Conservation (phyloP, 257 asterid species). For the Solanum sparsipilum region DNA sequence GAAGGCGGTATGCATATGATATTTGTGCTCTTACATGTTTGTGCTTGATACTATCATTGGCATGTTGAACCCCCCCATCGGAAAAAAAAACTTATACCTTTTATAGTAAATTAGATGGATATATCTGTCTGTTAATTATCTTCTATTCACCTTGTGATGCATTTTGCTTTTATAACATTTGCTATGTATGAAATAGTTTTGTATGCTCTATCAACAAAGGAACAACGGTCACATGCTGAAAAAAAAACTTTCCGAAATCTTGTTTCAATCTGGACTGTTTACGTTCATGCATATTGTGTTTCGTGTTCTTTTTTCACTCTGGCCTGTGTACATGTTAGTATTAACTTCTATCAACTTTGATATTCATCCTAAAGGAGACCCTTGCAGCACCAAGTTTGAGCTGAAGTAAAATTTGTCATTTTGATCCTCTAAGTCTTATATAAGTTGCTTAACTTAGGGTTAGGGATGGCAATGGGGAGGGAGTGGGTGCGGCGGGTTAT, state of each 20-base stretch:
- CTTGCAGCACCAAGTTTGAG: background rate
- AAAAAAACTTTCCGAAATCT: background rate
- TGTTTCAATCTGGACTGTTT: too few relatives aligned
- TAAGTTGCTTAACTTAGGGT: background rate
- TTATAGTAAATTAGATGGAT: background rate
- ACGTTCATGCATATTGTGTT: background rate
- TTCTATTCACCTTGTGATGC: background rate
- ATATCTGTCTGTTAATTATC: background rate
- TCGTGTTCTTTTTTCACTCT: background rate
- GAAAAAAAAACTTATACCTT: background rate
- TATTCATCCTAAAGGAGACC: background rate
- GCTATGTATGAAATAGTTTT: background rate
- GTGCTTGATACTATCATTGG: background rate
- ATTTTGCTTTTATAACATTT: background rate
- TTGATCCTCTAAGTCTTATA: background rate
- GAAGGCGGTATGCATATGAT: conserved; percentile 44
- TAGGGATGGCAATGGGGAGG: too few relatives aligned
- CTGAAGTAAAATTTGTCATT: background rate
- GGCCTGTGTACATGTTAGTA: background rate
- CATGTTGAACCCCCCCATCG: background rate
- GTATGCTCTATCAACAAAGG: background rate
- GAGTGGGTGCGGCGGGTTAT: too few relatives aligned
- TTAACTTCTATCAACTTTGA: background rate
- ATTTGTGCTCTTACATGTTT: background rate
- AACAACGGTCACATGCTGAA: background rate